Evolutionary conservation across 73 alveolate species (phyloP).

Genomic region (Paramecium primaurelia): DNA sequence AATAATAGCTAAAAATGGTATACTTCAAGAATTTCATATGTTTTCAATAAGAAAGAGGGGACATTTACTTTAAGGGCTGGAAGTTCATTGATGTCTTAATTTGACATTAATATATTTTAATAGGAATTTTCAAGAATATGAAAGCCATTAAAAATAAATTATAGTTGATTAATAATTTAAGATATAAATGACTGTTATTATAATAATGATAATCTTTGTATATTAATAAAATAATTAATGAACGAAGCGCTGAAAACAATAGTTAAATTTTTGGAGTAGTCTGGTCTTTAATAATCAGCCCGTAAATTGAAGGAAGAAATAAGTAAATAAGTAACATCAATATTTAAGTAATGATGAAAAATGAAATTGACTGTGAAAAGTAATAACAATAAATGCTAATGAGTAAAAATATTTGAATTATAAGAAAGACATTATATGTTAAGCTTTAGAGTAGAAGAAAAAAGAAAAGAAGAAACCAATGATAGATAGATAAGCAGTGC

Average conservation of each 20-base stretch:
- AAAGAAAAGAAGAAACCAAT: slow-evolving; percentile 36
- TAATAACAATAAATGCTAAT: neutral
- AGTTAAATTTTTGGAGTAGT: neutral
- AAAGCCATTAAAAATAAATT: neutral
- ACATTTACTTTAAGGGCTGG: slow-evolving; percentile 34
- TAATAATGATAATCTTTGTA: neutral
- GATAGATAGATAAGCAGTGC: neutral
- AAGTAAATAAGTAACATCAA: neutral
- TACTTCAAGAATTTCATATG: slow-evolving; percentile 39
- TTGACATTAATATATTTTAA: neutral
- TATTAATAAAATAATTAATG: neutral
- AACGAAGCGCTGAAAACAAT: slow-evolving; percentile 18
- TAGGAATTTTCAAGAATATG: slow-evolving; percentile 13
- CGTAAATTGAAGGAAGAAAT: slow-evolving; percentile 34
- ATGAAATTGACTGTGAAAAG: slow-evolving; percentile 12
- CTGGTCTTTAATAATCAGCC: slow-evolving; percentile 25
- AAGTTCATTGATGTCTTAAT: slow-evolving; percentile 21
- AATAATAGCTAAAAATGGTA: neutral
- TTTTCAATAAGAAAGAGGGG: slow-evolving; percentile 36
- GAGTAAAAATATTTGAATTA: neutral
- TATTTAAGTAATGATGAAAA: slow-evolving; percentile 10
- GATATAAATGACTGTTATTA: neutral
- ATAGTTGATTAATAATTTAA: neutral
- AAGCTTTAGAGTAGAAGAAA: neutral
- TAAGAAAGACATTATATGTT: neutral